phyloP scores from a whole-genome alignment of 1,284 basidiomycete species.

The Inonotus hispidus region DNA sequence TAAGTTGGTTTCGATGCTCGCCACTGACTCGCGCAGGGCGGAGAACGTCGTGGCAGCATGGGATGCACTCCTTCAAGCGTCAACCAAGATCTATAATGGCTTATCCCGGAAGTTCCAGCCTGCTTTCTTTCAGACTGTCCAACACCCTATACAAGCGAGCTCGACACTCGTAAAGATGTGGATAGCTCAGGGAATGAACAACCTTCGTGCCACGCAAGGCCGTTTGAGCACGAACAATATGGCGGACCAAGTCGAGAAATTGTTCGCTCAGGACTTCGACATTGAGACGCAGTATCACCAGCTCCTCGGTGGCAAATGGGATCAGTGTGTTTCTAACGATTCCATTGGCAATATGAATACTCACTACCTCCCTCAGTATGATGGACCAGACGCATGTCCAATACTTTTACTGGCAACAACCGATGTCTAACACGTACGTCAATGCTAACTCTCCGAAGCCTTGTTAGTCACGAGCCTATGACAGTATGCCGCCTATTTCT shows the following conservation, averaged over 20 bases:
- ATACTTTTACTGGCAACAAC: conserved; percentile 70
- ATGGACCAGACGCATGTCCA: conserved; percentile 63
- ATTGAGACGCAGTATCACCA: conserved; percentile 54
- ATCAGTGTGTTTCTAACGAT: conserved; percentile 35
- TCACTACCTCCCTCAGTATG: conserved; percentile 38
- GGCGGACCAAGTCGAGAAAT: conserved; percentile 47
- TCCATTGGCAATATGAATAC: not conserved
- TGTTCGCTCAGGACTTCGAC: conserved; percentile 56
- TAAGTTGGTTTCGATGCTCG: not conserved
- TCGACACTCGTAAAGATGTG: conserved; percentile 52
- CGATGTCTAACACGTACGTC: conserved; percentile 52
- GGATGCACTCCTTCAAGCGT: conserved; percentile 42
- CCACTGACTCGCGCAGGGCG: conserved; percentile 35
- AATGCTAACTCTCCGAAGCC: not conserved
- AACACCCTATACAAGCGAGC: conserved; percentile 56
- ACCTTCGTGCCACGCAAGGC: conserved; percentile 58
- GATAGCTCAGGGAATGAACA: conserved; percentile 54
- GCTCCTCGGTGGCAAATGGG: conserved; percentile 60
- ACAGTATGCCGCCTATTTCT: conserved; percentile 52
- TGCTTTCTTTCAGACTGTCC: conserved; percentile 66
- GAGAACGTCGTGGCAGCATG: conserved; percentile 52
- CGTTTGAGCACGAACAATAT: conserved; percentile 54
- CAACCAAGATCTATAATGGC: conserved; percentile 50
- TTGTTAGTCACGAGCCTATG: not conserved
- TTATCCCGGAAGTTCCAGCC: conserved; percentile 42